Base-by-base conservation (phyloP, 371 early-diverging fungal species). In the Polyrhizophydium stewartii region DNA sequence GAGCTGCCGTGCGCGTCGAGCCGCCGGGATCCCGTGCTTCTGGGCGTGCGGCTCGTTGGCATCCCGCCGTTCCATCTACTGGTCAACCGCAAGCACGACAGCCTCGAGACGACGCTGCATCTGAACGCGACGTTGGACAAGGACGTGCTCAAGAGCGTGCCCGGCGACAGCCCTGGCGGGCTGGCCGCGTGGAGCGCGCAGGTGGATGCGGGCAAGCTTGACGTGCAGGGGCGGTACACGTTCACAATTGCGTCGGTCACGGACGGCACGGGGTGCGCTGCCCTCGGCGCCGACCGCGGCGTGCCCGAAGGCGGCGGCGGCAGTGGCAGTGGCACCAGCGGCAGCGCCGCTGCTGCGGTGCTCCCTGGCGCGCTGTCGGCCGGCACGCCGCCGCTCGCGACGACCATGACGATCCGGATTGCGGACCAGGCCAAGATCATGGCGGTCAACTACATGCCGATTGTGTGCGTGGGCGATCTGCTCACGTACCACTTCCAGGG, bases 381-480 rank as follows among this genome's bases (percentile, higher is more conserved):
- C 16, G 17, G 17, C n/a, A 43, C 43, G 16, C 43, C 16, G 17
- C 17, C 43, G 17, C 16, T 17, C n/a, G 43, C 16, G n/a, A 43
- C 16, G 16, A 60, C 67, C 22, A 52, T 43, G 19, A 68, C 66
- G 21, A 41, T 52, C n/a, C 66, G 65, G 16, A 70, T 78, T 21
- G 64, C 74, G 37, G 79, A 78, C 59, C 67, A 66, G 24, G 73
- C 79, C 5, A 53, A 65, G 17, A 75, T 78, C 33, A 58, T 74
- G 9, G 45, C 65, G n/a, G 53, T 38, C 41, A 31, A 55, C 37
- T 33, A 24, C 16, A 7, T 27, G 0, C 35, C 24, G 19, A 16
- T 24, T n/a, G 62, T 74, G 17, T 78, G 79, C 49, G 70, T 70
- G 3, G 79, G 79, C 46, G 79, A 78, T 57, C 52, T 75, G 51